These are phyloP conservation scores for Euphorbia lathyris DNA, from an alignment of 345 rosid genomes.

Conservation along the genomic window DNA sequence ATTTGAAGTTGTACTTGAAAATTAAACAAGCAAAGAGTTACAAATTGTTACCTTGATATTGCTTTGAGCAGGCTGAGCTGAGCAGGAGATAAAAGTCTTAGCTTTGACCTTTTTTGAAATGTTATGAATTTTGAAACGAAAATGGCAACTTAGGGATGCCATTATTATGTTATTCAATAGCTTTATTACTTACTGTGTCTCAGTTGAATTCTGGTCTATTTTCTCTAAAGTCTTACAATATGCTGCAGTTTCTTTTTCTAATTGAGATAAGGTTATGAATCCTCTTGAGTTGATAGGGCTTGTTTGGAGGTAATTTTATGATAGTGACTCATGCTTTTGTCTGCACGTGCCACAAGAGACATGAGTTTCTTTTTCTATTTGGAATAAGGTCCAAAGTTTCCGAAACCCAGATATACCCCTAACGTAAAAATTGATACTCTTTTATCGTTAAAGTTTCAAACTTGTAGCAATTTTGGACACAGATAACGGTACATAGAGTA, in stretches of 20 bases:
- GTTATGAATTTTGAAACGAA: slow-evolving; percentile 28
- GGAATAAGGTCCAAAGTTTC: too few relatives aligned
- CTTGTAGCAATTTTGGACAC: too few relatives aligned
- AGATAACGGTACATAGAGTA: too few relatives aligned
- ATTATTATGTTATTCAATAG: slow-evolving; percentile 26
- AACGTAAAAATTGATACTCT: too few relatives aligned
- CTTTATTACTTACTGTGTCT: background rate
- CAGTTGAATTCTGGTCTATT: background rate
- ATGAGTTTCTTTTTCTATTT: background rate
- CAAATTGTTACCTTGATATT: slow-evolving; percentile 63
- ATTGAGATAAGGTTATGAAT: slow-evolving; percentile 29
- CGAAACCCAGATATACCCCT: too few relatives aligned
- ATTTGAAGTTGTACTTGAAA: background rate
- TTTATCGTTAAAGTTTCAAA: too few relatives aligned
- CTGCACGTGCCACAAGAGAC: slow-evolving; percentile 10
- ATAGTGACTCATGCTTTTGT: slow-evolving; percentile 17
- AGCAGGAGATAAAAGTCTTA: slow-evolving; percentile 52
- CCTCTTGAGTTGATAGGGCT: slow-evolving; percentile 18
- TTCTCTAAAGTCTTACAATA: slow-evolving; percentile 1
- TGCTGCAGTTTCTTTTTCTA: background rate
- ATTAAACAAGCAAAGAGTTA: background rate
- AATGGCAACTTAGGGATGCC: slow-evolving; percentile 59
- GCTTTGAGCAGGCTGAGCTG: slow-evolving; percentile 67
- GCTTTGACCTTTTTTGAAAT: slow-evolving; percentile 28
- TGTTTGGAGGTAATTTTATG: slow-evolving; percentile 23